phyloP scores from a whole-genome alignment of 208 protist genomes.

The Acanthamoeba rhysodes region DNA sequence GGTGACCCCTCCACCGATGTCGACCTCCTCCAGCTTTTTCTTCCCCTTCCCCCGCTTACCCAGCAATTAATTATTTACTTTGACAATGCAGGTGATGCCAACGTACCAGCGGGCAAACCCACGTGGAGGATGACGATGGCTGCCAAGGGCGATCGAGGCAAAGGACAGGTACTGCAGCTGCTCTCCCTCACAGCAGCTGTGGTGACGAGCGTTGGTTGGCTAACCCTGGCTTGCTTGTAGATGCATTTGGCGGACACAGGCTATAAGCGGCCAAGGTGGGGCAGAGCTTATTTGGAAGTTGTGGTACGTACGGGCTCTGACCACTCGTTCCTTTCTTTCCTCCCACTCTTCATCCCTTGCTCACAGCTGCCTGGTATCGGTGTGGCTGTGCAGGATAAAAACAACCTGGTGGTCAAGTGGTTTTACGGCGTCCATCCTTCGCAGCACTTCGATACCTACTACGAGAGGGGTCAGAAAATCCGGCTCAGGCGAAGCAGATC shows the following conservation, averaged over 20 bases:
- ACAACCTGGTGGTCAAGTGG: constrained; percentile 55
- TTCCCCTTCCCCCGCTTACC: not conserved
- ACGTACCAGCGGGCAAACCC: constrained; percentile 22
- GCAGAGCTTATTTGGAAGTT: constrained; percentile 21
- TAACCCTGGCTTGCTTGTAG: not conserved
- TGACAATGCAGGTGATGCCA: constrained; percentile 38
- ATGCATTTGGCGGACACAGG: constrained; percentile 59
- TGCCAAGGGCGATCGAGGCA: not conserved
- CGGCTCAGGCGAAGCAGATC: not conserved
- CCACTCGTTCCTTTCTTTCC: not conserved
- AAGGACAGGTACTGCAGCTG: constrained; percentile 8
- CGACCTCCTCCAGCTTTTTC: not conserved
- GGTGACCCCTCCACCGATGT: not conserved
- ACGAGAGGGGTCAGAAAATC: constrained; percentile 12
- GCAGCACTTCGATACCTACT: constrained; percentile 58
- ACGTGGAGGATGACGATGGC: constrained; percentile 4
- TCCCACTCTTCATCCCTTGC: not conserved
- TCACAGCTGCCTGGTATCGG: not conserved
- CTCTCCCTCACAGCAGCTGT: not conserved
- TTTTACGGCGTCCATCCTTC: constrained; percentile 3
- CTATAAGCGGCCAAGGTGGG: constrained; percentile 9
- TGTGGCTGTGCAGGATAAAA: not conserved
- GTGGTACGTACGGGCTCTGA: not conserved
- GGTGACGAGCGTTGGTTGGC: not conserved
- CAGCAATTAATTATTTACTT: not conserved